Conservation (phyloP, 2,329 filamentous ascomycete species). For the Arthrobotrys sinensis region DNA sequence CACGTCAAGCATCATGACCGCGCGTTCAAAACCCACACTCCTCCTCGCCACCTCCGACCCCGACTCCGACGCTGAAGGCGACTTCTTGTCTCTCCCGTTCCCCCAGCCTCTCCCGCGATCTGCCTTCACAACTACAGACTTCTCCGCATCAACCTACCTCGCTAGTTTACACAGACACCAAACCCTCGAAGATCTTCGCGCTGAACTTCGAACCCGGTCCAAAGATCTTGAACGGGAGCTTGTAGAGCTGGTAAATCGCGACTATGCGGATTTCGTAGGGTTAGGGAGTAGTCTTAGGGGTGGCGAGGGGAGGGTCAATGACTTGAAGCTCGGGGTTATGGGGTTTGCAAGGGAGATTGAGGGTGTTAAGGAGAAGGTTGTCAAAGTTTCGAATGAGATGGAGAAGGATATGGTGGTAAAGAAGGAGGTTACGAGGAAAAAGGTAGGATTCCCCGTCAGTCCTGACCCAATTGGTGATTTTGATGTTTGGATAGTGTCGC, state of each 20-base stretch:
- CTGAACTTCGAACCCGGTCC: slow-evolving; percentile 85
- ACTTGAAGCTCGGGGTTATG: slow-evolving; percentile 86
- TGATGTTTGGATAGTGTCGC: slow-evolving; percentile 2
- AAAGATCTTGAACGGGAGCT: slow-evolving; percentile 86
- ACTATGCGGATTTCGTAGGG: slow-evolving; percentile 91
- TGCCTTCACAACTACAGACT: slow-evolving; percentile 80
- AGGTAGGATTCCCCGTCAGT: slow-evolving; percentile 66
- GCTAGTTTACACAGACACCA: slow-evolving; percentile 90
- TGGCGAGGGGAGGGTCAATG: slow-evolving; percentile 91
- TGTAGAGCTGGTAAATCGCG: slow-evolving; percentile 92
- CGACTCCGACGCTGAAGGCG: slow-evolving; percentile 63
- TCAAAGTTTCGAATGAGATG: slow-evolving; percentile 76
- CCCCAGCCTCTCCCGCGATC: slow-evolving; percentile 84
- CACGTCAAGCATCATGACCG: slow-evolving; percentile 20
- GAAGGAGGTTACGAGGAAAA: slow-evolving; percentile 76
- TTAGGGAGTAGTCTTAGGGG: slow-evolving; percentile 85
- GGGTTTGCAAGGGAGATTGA: slow-evolving; percentile 88
- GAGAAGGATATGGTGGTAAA: slow-evolving; percentile 77
- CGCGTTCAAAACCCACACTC: slow-evolving; percentile 31
- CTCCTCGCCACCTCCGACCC: slow-evolving; percentile 31
- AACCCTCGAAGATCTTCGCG: slow-evolving; percentile 91
- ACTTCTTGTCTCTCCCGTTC: slow-evolving; percentile 85
- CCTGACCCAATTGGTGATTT: background rate
- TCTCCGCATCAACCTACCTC: slow-evolving; percentile 86
- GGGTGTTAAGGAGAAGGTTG: slow-evolving; percentile 78